Evolutionary conservation across 2,329 filamentous ascomycete species (phyloP).

Genomic region (Xylariaceae sp.): DNA sequence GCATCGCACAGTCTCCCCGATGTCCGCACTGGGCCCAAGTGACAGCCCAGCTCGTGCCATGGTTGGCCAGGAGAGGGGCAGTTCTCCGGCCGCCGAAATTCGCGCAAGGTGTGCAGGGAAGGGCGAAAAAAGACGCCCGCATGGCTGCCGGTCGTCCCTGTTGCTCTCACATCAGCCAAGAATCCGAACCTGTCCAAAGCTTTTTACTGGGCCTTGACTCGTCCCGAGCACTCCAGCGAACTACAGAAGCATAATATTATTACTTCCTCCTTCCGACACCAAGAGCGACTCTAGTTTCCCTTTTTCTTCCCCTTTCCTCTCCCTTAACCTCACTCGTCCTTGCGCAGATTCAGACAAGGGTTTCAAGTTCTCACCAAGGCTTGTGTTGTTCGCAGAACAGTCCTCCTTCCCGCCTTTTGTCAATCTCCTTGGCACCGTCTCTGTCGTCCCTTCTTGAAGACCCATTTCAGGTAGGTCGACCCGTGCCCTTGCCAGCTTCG

Average conservation of each 20-base stretch:
- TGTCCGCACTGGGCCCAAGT: constrained; percentile 26
- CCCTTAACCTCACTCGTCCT: constrained; percentile 33
- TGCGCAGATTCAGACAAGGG: constrained; percentile 22
- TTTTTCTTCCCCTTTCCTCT: constrained; percentile 19
- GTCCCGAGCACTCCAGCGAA: constrained; percentile 13
- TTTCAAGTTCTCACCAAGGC: constrained; percentile 27
- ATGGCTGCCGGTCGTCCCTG: constrained; percentile 24
- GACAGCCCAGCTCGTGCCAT: constrained; percentile 13
- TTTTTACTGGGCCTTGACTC: constrained; percentile 19
- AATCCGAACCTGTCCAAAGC: constrained; percentile 24
- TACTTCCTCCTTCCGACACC: constrained; percentile 25
- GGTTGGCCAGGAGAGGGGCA: constrained; percentile 14
- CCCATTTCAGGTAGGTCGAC: constrained; percentile 12
- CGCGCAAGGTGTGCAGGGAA: constrained; percentile 23
- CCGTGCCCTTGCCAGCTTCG: too few relatives aligned
- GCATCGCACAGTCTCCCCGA: constrained; percentile 24
- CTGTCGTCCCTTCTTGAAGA: constrained; percentile 4
- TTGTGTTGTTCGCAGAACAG: constrained; percentile 31
- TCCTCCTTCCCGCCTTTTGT: constrained; percentile 19
- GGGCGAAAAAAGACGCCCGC: too few relatives aligned
- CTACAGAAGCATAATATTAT: constrained; percentile 17
- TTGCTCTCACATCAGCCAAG: constrained; percentile 27
- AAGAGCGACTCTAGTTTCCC: constrained; percentile 20
- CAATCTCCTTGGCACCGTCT: constrained; percentile 7
- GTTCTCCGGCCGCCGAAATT: constrained; percentile 27